Evolutionary conservation across 2,329 filamentous ascomycete species (phyloP).

Genomic region (Lasiodiplodia sp.): DNA sequence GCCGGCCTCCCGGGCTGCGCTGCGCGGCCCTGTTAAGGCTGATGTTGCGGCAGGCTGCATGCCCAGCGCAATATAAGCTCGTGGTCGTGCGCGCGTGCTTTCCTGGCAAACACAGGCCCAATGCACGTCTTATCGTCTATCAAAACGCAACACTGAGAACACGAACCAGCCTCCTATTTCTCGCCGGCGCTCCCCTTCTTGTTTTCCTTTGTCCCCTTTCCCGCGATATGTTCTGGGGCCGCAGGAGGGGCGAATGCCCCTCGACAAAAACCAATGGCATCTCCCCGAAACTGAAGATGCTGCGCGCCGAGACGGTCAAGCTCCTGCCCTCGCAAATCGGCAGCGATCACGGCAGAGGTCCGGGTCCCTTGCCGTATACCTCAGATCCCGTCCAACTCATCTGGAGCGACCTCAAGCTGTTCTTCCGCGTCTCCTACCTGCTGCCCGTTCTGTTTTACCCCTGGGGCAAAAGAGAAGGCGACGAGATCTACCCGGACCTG

Average conservation of each 20-base stretch:
- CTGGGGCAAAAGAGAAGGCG: slow-evolving; percentile 38
- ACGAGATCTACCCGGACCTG: slow-evolving; percentile 68
- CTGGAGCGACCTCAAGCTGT: slow-evolving; percentile 36
- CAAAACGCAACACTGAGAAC: slow-evolving; percentile 9
- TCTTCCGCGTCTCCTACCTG: slow-evolving; percentile 32
- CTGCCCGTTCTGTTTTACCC: slow-evolving; percentile 36
- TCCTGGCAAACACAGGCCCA: slow-evolving; percentile 13
- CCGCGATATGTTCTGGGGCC: slow-evolving; percentile 9
- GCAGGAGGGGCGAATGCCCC: neutral
- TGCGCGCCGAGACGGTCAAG: slow-evolving; percentile 26
- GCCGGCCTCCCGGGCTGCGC: neutral
- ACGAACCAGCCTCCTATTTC: slow-evolving; percentile 12
- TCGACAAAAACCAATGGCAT: slow-evolving; percentile 9
- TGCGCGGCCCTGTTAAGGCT: slow-evolving; percentile 10
- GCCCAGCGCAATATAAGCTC: slow-evolving; percentile 7
- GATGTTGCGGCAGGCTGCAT: slow-evolving; percentile 12
- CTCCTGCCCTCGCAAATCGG: slow-evolving; percentile 29
- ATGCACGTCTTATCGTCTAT: slow-evolving; percentile 20
- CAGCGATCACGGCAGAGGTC: neutral
- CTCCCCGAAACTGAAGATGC: slow-evolving; percentile 13
- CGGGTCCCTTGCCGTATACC: slow-evolving; percentile 37
- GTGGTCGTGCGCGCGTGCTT: slow-evolving; percentile 7
- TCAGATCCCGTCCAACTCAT: slow-evolving; percentile 36
- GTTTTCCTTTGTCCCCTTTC: neutral
- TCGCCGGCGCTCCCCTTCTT: neutral